phyloP scores from a whole-genome alignment of 768 basidiomycete species.

The Cyclocybe aegerita region DNA sequence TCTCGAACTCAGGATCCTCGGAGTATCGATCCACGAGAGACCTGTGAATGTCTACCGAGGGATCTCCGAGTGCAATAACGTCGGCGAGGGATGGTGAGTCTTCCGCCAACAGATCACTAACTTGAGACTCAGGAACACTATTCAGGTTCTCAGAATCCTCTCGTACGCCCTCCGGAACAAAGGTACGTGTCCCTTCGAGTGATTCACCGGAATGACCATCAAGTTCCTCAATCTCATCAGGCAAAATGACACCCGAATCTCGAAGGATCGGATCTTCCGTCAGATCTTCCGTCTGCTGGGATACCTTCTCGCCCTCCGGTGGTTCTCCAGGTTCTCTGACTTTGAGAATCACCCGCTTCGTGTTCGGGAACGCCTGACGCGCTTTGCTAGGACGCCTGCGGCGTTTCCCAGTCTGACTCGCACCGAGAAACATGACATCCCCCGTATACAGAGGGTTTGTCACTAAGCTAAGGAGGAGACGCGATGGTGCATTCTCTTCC shows the following conservation, averaged over 20 bases:
- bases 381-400: neutral
- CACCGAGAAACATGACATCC: no score
- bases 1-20: constrained; percentile 13
- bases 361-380: constrained; percentile 1
- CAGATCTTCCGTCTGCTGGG: neutral
- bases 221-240: no score
- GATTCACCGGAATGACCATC: no score
- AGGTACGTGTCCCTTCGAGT: no score
- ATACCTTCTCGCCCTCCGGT: neutral
- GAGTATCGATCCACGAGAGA: constrained; percentile 4
- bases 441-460: no score
- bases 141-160: no score
- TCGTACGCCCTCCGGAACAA: no score
- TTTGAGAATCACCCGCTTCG: constrained; percentile 5
- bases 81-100: constrained; percentile 1
- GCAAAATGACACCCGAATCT: no score
- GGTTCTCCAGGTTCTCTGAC: neutral
- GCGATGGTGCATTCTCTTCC: no score
- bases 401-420: no score
- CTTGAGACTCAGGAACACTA: neutral
- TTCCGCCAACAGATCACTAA: constrained; percentile 1
- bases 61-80: constrained; percentile 2
- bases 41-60: neutral
- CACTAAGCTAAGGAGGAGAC: no score
- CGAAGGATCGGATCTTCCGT: no score